Evolutionary conservation across 257 asterid species (phyloP).

Genomic region (Rubia yunnanensis): DNA sequence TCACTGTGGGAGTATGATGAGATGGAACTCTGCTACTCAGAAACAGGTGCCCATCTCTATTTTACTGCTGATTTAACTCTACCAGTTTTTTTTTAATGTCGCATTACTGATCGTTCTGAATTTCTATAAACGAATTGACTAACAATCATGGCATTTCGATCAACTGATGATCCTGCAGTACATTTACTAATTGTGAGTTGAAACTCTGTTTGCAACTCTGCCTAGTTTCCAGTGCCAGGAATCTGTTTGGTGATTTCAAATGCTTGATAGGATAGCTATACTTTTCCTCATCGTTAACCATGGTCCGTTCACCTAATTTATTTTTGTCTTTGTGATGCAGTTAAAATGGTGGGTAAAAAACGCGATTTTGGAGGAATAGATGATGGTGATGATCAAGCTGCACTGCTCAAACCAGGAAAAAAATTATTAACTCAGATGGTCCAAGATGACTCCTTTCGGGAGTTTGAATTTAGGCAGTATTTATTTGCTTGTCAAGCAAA

Average conservation of each 20-base stretch:
- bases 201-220: conserved; percentile 1
- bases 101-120: neutral
- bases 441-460: conserved; percentile 89
- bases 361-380: conserved; percentile 94
- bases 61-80: neutral
- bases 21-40: conserved; percentile 97
- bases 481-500: conserved; percentile 96
- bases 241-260: neutral
- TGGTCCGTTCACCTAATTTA: neutral
- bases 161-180: neutral
- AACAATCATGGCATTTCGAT: neutral
- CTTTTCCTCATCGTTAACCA: neutral
- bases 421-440: conserved; percentile 72
- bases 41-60: conserved; percentile 61
- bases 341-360: conserved; percentile 55
- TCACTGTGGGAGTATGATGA: conserved; percentile 98
- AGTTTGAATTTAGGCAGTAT: conserved; percentile 96
- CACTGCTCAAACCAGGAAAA: conserved; percentile 66
- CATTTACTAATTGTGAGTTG: neutral
- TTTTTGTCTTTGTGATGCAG: conserved; percentile 34
- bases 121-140: neutral
- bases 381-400: conserved; percentile 81
- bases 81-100: neutral
- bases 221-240: neutral
- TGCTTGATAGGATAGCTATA: neutral